phyloP scores from a whole-genome alignment of 305 asterid genomes.

The Fraxinus floribunda region DNA sequence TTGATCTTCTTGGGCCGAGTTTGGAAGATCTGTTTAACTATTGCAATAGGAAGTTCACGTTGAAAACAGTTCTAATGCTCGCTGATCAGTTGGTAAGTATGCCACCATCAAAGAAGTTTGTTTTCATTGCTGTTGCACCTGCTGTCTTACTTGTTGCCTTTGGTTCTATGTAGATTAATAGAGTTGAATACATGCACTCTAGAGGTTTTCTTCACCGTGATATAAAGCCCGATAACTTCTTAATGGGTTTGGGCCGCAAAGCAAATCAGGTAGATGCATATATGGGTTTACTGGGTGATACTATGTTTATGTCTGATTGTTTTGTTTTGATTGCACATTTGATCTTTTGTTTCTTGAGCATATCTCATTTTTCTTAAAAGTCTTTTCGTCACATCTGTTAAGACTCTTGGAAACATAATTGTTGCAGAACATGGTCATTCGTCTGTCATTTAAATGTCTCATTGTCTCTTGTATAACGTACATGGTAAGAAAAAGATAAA shows the following conservation, averaged over 20 bases:
- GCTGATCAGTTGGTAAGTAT: conserved; percentile 88
- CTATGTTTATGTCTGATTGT: background rate
- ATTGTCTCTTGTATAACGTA: background rate
- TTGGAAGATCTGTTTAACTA: conserved; percentile 90
- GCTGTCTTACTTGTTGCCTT: conserved; percentile 20
- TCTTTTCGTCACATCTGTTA: background rate
- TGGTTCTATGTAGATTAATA: conserved; percentile 60
- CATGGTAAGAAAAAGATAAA: background rate
- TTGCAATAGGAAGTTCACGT: conserved; percentile 79
- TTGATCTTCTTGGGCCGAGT: conserved; percentile 94
- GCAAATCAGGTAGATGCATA: conserved; percentile 69
- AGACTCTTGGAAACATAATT: conserved; percentile 15
- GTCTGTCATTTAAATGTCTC: background rate
- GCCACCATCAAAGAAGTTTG: conserved; percentile 1
- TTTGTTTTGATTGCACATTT: background rate
- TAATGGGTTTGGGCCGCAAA: conserved; percentile 97
- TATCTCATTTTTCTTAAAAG: conserved; percentile 2
- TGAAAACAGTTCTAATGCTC: conserved; percentile 89
- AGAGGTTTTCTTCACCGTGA: conserved; percentile 98
- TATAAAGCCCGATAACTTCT: conserved; percentile 94
- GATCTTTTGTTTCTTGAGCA: conserved; percentile 12
- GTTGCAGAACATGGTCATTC: background rate
- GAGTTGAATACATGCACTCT: conserved; percentile 93
- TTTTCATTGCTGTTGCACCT: conserved; percentile 8
- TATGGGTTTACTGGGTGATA: conserved; percentile 13